Evolutionary conservation across 2,329 filamentous ascomycete species (phyloP), one percentile per base, ranked within the genome.

Genomic region (Lecanicillium sp.): DNA sequence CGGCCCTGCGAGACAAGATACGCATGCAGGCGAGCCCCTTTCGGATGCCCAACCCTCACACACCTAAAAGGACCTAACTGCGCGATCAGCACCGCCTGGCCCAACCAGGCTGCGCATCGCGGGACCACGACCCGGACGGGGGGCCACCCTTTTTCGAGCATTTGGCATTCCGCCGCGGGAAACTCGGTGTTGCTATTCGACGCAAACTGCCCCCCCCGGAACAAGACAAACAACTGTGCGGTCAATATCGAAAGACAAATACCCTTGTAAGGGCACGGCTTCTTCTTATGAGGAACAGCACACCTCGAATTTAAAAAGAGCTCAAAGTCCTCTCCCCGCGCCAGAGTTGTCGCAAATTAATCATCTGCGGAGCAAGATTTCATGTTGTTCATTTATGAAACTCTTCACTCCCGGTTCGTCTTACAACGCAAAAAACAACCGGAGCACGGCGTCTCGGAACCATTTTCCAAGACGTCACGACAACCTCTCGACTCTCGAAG

Each of bases 21-120:
- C 15, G 32, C 20, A 39, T 46, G 44, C 44, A 21, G 23, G 32
- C 17, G 21, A 36, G 23, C 36, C 35, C n/a, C 15, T 46, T 24
- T 33, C 27, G 27, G 44, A 24, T 47, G 44, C 44, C 44, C 44
- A 47, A 47, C 44, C n/a, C n/a, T n/a, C n/a, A n/a, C 21, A 27
- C 15, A 35, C 35, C 19, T 14, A 39, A 37, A 36, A 20, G 19
- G 14, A 15, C 3, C 29, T 17, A 43, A 37, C 42, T 32, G 37
- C 21, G 32, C 30, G 43, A 38, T 45, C 43, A 35, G 29, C 41
- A 26, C 32, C 14, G 7, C 24, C 44, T 47, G 20, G 27, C 44
- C 36, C n/a, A 6, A 6, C 21, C 5, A 9, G 23, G 23, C 38
- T 41, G 33, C 32, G 10, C 8, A 12, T 12, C 27, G 23, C 23